Evolutionary conservation across 2,329 filamentous ascomycete species (phyloP), one percentile per base, ranked within the genome.

Genomic region (Keithomyces neogunnii): DNA sequence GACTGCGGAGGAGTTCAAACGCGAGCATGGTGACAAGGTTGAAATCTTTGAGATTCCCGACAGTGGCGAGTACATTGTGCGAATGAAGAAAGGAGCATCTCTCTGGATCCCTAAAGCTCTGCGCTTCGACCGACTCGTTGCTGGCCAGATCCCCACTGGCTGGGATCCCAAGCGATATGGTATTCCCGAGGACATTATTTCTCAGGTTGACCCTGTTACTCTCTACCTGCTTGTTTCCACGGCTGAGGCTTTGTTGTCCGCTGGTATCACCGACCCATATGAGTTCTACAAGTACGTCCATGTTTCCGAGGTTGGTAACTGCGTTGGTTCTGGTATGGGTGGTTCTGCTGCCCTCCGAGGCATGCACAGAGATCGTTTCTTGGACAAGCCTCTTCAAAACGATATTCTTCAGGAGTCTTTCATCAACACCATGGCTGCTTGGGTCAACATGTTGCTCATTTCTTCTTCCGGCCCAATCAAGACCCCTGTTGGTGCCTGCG

Each of bases 261-360:
- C 89, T 56, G 93, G 93, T 84, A 92, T 99, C 68, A 97, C 93
- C 30, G 95, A 99, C 66, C 95, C 93, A 26, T 99, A 97, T 66
- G 93, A 99, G 73, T 97, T 99, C 75, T 99, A 99, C 82, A 91
- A 97, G 77, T 99, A 99, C 64, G 91, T 99, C 56, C 93, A 99
- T 70, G 84, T 99, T 55, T 97, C 93, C 6, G 89, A 99, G 67
- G 88, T 99, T 48, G 93, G 93, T 69, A 99, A 99, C 80, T 97
- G 92, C 66, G 85, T 99, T 60, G 93, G 93, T 71, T 99, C 95
- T 33, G 93, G 95, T 78, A 96, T 99, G 76, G 93, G 93, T 80
- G 95, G 93, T 73, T 87, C 90, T 55, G 83, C 82, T 62, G 93
- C 93, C 62, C 81, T 99, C 58, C 86, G 90, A 63, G 92, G 92